Evolutionary conservation across 371 early-diverging fungal genomes (phyloP).

Genomic region (Mortierella sp.): DNA sequence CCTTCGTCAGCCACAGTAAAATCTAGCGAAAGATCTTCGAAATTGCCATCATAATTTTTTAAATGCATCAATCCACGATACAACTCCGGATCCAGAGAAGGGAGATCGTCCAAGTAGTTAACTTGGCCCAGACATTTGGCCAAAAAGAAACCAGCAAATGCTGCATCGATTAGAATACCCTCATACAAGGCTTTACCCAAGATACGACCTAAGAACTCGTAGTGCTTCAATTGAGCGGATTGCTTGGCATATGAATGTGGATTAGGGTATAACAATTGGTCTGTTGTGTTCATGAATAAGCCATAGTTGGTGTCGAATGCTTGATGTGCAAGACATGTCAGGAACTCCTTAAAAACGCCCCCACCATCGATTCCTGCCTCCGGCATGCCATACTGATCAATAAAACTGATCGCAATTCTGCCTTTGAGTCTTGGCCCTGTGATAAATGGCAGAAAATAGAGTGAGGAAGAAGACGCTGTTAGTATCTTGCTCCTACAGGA

Average conservation of each 20-base stretch:
- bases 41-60: slow-evolving; percentile 83
- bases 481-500: neutral
- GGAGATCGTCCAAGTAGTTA: slow-evolving; percentile 87
- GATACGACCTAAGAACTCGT: slow-evolving; percentile 91
- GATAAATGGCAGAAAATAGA: neutral
- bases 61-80: slow-evolving; percentile 86
- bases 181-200: slow-evolving; percentile 96
- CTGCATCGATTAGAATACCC: slow-evolving; percentile 91
- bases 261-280: slow-evolving; percentile 86
- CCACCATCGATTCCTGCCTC: slow-evolving; percentile 98
- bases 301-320: slow-evolving; percentile 89
- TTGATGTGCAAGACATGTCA: slow-evolving; percentile 76
- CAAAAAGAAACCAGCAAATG: slow-evolving; percentile 94
- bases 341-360: slow-evolving; percentile 82
- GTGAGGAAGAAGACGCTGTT: neutral
- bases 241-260: slow-evolving; percentile 72
- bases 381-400: slow-evolving; percentile 84
- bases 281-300: slow-evolving; percentile 80
- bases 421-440: slow-evolving; percentile 71
- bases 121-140: slow-evolving; percentile 85
- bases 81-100: slow-evolving; percentile 88
- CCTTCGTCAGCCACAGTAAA: slow-evolving; percentile 83
- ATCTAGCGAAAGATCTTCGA: slow-evolving; percentile 80
- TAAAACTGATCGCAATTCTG: slow-evolving; percentile 88
- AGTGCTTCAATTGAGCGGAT: slow-evolving; percentile 75